Percentiles rank a stretch among this genome's conserved stretches.
Evolutionary conservation across 1,139 yeast genomes (phyloP).

Genomic region (Pneumocystis jirovecii): DNA sequence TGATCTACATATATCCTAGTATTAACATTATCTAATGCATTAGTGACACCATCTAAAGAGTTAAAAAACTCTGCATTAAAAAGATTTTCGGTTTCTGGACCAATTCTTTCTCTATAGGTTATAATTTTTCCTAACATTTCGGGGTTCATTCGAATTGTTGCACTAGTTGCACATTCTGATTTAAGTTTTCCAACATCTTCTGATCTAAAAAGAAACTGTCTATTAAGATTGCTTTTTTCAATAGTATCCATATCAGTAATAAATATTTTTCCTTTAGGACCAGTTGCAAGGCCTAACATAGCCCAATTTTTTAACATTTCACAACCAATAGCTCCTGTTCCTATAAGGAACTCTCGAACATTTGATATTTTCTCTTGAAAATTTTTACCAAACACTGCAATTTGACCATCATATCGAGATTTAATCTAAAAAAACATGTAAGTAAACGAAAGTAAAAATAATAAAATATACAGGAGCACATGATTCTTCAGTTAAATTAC

Average conservation of each 20-base stretch:
- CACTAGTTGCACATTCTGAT: constrained; percentile 78
- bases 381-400: constrained; percentile 78
- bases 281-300: constrained; percentile 85
- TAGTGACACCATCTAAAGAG: constrained; percentile 70
- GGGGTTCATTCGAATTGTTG: constrained; percentile 75
- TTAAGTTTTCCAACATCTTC: constrained; percentile 86
- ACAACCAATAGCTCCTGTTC: constrained; percentile 98
- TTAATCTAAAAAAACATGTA: neutral
- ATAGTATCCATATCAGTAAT: constrained; percentile 92
- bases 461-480: constrained; percentile 47
- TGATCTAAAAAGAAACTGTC: constrained; percentile 90
- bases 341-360: constrained; percentile 75
- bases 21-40: constrained; percentile 92
- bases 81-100: constrained; percentile 77
- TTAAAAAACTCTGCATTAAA: constrained; percentile 84
- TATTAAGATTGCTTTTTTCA: constrained; percentile 86
- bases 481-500: constrained; percentile 52
- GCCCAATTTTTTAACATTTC: constrained; percentile 99
- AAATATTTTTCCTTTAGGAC: constrained; percentile 67
- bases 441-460: neutral
- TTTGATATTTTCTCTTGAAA: constrained; percentile 63
- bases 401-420: constrained; percentile 80
- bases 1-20: constrained; percentile 97
- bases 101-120: constrained; percentile 73
- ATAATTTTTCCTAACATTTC: constrained; percentile 64